These are phyloP conservation scores for Trichoderma sp. DNA, from an alignment of 2,329 filamentous ascomycete genomes.

Conservation along the genomic window DNA sequence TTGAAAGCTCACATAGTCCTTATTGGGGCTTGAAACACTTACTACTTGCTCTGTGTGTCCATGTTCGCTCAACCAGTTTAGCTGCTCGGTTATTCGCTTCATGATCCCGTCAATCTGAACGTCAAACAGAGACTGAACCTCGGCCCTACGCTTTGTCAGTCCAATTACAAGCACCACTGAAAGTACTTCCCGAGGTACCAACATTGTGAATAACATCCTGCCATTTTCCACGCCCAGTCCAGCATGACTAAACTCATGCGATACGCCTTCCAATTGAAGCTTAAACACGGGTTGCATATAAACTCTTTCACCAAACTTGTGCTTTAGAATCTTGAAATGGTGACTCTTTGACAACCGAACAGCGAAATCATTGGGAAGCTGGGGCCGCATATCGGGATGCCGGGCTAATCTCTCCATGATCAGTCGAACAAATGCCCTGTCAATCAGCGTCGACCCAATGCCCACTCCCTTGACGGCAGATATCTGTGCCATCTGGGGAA, in stretches of 20 bases:
- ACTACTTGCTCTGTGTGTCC: conserved; percentile 37
- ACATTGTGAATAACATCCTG: conserved; percentile 29
- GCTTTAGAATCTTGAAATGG: conserved; percentile 39
- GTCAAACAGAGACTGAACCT: conserved; percentile 45
- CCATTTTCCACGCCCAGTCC: conserved; percentile 41
- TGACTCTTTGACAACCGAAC: conserved; percentile 39
- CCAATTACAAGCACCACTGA: background rate
- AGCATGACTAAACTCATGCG: conserved; percentile 39
- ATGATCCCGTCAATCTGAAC: conserved; percentile 41
- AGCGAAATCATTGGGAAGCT: conserved; percentile 35
- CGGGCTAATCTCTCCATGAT: conserved; percentile 36
- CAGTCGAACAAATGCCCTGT: conserved; percentile 41
- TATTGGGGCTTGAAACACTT: conserved; percentile 5
- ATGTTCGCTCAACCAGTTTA: conserved; percentile 37
- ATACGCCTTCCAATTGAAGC: conserved; percentile 44
- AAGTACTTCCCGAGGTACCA: no score
- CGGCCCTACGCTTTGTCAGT: conserved; percentile 31
- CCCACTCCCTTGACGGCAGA: conserved; percentile 44
- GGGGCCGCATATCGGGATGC: background rate
- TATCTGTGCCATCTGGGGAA: conserved; percentile 36
- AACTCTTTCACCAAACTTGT: conserved; percentile 45
- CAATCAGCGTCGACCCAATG: conserved; percentile 47
- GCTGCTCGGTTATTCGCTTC: conserved; percentile 39
- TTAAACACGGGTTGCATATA: conserved; percentile 42
- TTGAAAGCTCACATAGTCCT: background rate